Evolutionary conservation across 768 basidiomycete genomes (phyloP).

Genomic region (Trametes elegans): DNA sequence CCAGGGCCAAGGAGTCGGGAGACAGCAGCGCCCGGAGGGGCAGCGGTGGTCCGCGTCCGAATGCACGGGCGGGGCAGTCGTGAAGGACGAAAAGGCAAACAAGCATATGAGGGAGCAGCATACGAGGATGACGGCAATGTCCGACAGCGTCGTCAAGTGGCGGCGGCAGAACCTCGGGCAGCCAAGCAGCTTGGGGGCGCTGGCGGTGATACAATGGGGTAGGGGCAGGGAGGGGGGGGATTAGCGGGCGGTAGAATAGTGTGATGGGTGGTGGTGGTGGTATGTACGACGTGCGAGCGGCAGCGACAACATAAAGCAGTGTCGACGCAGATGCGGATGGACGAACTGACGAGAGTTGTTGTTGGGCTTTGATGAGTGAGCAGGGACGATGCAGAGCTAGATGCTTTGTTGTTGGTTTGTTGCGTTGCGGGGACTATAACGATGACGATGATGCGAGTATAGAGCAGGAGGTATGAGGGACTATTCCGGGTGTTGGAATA

Average conservation of each 20-base stretch:
- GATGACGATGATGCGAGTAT: background rate
- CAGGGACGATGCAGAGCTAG: background rate
- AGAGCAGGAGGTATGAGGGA: background rate
- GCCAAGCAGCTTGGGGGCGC: too few species aligned
- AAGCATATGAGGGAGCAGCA: too few species aligned
- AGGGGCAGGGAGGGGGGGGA: background rate
- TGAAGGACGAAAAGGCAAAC: too few species aligned
- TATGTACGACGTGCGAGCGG: conserved; percentile 18
- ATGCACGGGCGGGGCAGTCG: too few species aligned
- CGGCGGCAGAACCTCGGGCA: too few species aligned
- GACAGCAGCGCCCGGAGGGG: too few species aligned
- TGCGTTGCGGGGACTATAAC: background rate
- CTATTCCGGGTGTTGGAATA: background rate
- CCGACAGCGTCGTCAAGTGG: too few species aligned
- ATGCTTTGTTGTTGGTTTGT: background rate
- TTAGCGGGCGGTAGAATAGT: conserved; percentile 8
- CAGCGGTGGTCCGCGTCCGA: too few species aligned
- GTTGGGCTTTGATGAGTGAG: too few species aligned
- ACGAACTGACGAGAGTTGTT: background rate
- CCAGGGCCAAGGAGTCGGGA: too few species aligned
- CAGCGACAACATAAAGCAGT: conserved; percentile 10
- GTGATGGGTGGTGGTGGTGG: background rate
- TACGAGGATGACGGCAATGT: too few species aligned
- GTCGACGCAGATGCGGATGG: conserved; percentile 8
- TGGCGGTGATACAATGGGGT: background rate